phyloP scores from a whole-genome alignment of 2,329 filamentous ascomycete species.

The Epicoccum sorghinum region DNA sequence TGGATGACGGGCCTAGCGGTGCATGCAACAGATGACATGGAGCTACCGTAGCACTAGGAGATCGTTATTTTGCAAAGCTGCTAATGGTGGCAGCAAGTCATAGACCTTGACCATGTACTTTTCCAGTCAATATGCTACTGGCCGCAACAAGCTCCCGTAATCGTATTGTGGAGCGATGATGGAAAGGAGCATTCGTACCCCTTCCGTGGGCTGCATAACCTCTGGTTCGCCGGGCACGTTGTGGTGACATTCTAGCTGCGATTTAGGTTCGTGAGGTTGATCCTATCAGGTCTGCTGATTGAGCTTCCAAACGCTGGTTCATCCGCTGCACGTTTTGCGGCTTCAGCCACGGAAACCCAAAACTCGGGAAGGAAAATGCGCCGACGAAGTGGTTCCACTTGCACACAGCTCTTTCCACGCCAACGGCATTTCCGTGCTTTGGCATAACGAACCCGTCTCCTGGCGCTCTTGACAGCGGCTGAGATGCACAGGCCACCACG shows the following conservation, averaged over 20 bases:
- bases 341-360: constrained; percentile 3
- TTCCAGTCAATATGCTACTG: neutral
- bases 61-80: constrained; percentile 13
- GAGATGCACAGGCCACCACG: constrained; percentile 6
- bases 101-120: neutral
- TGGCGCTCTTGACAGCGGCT: constrained; percentile 14
- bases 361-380: neutral
- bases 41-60: constrained; percentile 1
- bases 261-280: constrained; percentile 1
- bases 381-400: neutral
- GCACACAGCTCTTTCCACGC: neutral
- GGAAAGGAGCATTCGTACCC: constrained; percentile 6
- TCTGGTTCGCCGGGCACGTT: neutral
- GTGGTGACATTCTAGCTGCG: neutral
- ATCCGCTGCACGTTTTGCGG: neutral
- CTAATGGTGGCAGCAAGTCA: neutral
- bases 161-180: neutral
- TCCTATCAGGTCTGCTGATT: neutral
- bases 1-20: neutral
- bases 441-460: constrained; percentile 5
- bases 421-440: constrained; percentile 2
- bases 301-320: constrained; percentile 7
- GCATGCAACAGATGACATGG: constrained; percentile 5
- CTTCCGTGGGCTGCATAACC: constrained; percentile 8
- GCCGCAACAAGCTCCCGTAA: constrained; percentile 1